These are phyloP conservation scores for Pleurozium schreberi DNA, from an alignment of 225 moss, liverwort and hornwort genomes.

Conservation along the genomic window DNA sequence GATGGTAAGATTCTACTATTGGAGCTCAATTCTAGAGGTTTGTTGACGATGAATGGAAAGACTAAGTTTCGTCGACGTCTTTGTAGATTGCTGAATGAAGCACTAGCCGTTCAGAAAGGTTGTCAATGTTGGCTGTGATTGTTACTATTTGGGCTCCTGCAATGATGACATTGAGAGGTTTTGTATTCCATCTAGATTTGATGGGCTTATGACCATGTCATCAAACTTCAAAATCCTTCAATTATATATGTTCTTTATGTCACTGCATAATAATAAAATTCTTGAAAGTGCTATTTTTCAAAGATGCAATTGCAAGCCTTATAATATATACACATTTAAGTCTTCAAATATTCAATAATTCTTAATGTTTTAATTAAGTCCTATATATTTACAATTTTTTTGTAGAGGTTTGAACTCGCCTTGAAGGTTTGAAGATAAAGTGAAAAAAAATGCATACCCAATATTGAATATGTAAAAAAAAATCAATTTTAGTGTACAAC, in stretches of 20 bases:
- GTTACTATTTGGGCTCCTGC: not conserved
- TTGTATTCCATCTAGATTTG: too few species aligned
- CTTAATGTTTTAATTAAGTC: not conserved
- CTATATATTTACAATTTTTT: not conserved
- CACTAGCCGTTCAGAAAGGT: not conserved
- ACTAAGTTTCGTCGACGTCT: not conserved
- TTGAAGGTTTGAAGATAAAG: not conserved
- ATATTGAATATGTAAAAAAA: not conserved
- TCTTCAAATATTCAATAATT: too few species aligned
- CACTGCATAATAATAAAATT: too few species aligned
- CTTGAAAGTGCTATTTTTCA: too few species aligned
- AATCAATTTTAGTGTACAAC: not conserved
- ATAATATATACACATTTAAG: too few species aligned
- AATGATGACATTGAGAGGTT: too few species aligned
- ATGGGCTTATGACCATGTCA: too few species aligned
- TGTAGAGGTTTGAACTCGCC: not conserved
- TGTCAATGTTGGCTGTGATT: not conserved
- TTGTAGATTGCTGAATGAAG: not conserved
- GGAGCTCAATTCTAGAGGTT: not conserved
- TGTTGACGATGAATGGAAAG: not conserved
- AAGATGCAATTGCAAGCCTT: too few species aligned
- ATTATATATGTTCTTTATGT: too few species aligned
- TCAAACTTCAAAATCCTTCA: too few species aligned
- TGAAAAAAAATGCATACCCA: not conserved
- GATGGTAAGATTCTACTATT: not conserved